Evolutionary conservation across 176 grass and related monocot species (phyloP), one percentile per base, ranked within the genome.

Genomic region (Rhipidocladum racemiflorum): DNA sequence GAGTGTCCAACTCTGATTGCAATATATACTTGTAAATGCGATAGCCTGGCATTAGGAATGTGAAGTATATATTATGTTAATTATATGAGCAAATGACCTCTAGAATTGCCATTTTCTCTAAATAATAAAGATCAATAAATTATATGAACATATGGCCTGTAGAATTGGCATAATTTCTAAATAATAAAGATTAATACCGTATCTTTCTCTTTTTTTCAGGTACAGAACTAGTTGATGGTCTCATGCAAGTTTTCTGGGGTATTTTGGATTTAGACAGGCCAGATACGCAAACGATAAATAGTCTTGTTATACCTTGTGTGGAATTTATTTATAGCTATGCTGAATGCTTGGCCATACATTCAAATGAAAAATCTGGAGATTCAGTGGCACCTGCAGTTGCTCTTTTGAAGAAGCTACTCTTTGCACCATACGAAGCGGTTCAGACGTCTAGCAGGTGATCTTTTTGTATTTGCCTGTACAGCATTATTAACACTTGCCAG

Each of bases 291-390:
- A 91, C 76, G n/a, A 88, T 98, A 93, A 98, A 98, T 76, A 95
- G 72, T 84, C 87, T 98, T 81, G 90, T 98, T 70, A 86, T 98
- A 78, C 95, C 95, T 60, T 92, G 85, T 74, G 95, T 98, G 70
- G 95, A 95, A 88, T 89, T 98, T 82, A 93, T 98, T 70, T 98
- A 94, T 86, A 95, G 92, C 68, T 98, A 98, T 51, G 92, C 92
- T 82, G 95, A 98, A 86, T 98, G 92, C 70, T 87, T 98, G 42
- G 88, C 92, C 64, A 70, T 92, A 42, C 77, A 84, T 82, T 77
- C 90, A 85, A 89, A 84, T 54, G 88, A 94, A 75, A 77, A 88
- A 72, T 78, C 85, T 86, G 79, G 70, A 83, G 86, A 80, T 30
- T 87, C 95, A 74, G 95, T 98, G 48, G 92, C 88, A 56, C 95